Evolutionary conservation across 805 yeast genomes (phyloP).

Genomic region (Suhomyces sp.): DNA sequence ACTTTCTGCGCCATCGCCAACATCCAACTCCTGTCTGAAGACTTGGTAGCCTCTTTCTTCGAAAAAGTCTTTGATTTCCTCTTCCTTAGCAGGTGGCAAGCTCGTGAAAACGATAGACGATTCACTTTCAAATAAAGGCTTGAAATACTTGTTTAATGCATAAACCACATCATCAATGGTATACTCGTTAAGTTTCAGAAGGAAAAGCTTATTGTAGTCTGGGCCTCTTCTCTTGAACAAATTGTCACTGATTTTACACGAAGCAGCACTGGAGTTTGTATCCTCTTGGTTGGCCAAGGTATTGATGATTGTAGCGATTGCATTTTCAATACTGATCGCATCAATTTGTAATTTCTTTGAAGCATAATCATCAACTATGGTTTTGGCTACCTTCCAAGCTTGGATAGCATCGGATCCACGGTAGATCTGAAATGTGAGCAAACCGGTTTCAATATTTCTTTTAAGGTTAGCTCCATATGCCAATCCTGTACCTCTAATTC

Average conservation of each 20-base stretch:
- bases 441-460: constrained; percentile 63
- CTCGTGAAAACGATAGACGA: constrained; percentile 65
- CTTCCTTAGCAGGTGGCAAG: constrained; percentile 66
- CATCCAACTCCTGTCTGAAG: constrained; percentile 52
- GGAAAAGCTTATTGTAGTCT: constrained; percentile 52
- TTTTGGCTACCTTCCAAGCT: constrained; percentile 61
- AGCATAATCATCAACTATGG: constrained; percentile 62
- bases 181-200: constrained; percentile 52
- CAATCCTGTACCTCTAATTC: constrained; percentile 89
- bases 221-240: constrained; percentile 72
- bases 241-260: constrained; percentile 62
- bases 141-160: constrained; percentile 57
- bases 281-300: constrained; percentile 66
- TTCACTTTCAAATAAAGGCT: constrained; percentile 59
- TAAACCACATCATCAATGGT: constrained; percentile 52
- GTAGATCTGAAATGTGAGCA: constrained; percentile 63
- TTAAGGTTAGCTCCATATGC: constrained; percentile 83
- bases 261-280: constrained; percentile 65
- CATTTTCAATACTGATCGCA: constrained; percentile 60
- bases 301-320: constrained; percentile 74
- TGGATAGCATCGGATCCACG: constrained; percentile 81
- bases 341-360: constrained; percentile 57
- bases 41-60: constrained; percentile 58
- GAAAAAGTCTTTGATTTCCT: constrained; percentile 48
- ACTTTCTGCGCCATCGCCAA: constrained; percentile 12